Percentiles rank a stretch among this genome's conserved stretches.
These are phyloP conservation scores for Colletotrichum falcatum DNA, from an alignment of 2,329 filamentous ascomycete genomes.

Conservation along the genomic window DNA sequence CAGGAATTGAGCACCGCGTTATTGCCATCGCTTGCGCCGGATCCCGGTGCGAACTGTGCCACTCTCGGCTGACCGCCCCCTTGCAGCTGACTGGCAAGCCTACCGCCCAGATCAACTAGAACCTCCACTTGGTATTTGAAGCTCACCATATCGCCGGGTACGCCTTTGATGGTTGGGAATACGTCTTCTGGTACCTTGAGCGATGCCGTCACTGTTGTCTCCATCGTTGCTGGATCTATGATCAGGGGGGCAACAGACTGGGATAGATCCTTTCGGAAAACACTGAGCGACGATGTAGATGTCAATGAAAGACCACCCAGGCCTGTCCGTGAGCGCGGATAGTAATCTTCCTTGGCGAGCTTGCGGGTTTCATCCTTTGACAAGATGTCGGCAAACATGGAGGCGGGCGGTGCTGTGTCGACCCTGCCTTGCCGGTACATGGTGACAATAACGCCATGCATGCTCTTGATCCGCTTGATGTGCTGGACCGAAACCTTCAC, in stretches of 20 bases:
- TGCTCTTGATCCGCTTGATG: conserved; percentile 88
- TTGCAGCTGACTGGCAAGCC: conserved; percentile 79
- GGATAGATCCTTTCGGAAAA: conserved; percentile 95
- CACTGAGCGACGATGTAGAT: conserved; percentile 85
- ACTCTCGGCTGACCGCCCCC: conserved; percentile 67
- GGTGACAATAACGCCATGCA: conserved; percentile 93
- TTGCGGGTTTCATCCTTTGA: conserved; percentile 75
- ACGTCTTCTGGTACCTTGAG: conserved; percentile 89
- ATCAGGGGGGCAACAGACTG: conserved; percentile 91
- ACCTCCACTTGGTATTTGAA: conserved; percentile 96
- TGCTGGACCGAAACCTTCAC: conserved; percentile 87
- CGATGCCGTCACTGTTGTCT: conserved; percentile 82
- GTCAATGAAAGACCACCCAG: conserved; percentile 88
- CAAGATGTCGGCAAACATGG: conserved; percentile 62
- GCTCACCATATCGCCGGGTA: conserved; percentile 93
- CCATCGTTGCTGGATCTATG: conserved; percentile 83
- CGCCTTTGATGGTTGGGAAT: conserved; percentile 90
- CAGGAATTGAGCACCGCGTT: conserved; percentile 63
- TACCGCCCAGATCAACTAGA: conserved; percentile 90
- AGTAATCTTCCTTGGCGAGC: conserved; percentile 83
- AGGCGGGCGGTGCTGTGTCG: conserved; percentile 74
- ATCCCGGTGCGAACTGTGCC: conserved; percentile 48
- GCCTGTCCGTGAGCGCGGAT: conserved; percentile 87
- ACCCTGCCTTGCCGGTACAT: conserved; percentile 92
- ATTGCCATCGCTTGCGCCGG: conserved; percentile 52